Base-by-base conservation (phyloP, 352 stramenopile species). In the Globisporangium middletonii region DNA sequence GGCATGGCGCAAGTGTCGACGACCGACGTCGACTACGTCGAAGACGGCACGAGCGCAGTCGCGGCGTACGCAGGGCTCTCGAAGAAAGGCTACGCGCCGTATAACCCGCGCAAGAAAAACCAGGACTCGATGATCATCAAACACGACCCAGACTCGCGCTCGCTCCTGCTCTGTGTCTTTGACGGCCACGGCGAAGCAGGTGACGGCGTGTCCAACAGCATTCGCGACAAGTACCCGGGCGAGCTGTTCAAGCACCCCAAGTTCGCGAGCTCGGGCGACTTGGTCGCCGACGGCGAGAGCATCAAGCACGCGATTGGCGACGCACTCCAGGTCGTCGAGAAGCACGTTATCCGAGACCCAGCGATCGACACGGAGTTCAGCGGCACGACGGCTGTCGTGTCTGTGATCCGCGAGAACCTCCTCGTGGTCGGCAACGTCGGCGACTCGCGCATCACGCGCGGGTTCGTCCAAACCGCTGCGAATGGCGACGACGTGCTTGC, bases 101-200 rank as follows among this genome's bases (percentile, higher is more conserved):
- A 98, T 70, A 98, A 98, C 63, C 92, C 93, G 16, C 84, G 95
- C 42, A 99, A 99, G 79, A 98, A 98, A 74, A 98, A 99, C 69
- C 96, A 99, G 60, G 96, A 99, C 71, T 79, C 91, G 27, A 87
- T 99, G 66, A 91, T 98, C 59, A 98, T 98, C 81, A 80, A 90
- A 15, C 92, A 97, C 60, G 92, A 98, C 63, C 57, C 80, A 0
- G 75, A 79, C 8, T 96, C 94, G 12, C 95, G 96, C 57, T 92
- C 89, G 50, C 77, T 99, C 26, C 79, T 99, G 53, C 81, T 99
- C 8, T 97, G 90, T 50, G 95, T 98, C 11, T 91, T 99, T 69
- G 95, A 99, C 72, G 96, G 96, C 50, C 96, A 99, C 62, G 96
- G 96, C 19, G 95, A 99, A 65, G 91, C 94, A 35, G 96, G 95